phyloP scores from a whole-genome alignment of 2,329 filamentous ascomycete genomes.

The Fragosphaeria purpurea region DNA sequence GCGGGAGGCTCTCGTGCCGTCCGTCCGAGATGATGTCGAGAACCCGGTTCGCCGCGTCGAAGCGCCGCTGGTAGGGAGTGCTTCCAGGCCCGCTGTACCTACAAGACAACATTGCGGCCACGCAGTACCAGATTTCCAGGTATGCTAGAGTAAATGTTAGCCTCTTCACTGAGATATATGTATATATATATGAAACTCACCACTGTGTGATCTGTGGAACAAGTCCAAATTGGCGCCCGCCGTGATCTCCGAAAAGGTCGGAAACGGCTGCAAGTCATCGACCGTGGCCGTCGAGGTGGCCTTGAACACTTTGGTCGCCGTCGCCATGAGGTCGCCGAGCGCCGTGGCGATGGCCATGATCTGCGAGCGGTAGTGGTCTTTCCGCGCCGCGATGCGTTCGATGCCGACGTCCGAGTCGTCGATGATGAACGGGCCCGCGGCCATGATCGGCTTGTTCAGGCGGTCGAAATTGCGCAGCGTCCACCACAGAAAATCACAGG shows the following conservation, averaged over 20 bases:
- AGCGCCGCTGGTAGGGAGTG: neutral
- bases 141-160: neutral
- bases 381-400: neutral
- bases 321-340: neutral
- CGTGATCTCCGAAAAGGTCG: neutral
- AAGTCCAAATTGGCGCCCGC: too few relatives aligned
- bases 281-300: neutral
- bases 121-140: constrained; percentile 3
- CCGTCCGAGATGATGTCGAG: too few relatives aligned
- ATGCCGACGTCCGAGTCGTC: neutral
- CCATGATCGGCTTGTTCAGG: constrained; percentile 2
- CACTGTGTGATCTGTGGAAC: too few relatives aligned
- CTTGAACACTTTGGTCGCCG: neutral
- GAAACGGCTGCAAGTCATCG: constrained; percentile 1
- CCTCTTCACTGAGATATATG: neutral
- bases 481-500: constrained; percentile 1
- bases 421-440: neutral
- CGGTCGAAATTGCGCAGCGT: constrained; percentile 1
- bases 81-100: neutral
- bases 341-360: neutral
- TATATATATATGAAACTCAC: neutral
- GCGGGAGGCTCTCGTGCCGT: neutral
- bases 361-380: too few relatives aligned
- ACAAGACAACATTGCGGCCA: neutral
- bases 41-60: too few relatives aligned